A percentile compares a stretch with the other conserved stretches of the same genome.
These are phyloP conservation scores for Prunus mongolica DNA, from an alignment of 306 rosid species.

Conservation along the genomic window DNA sequence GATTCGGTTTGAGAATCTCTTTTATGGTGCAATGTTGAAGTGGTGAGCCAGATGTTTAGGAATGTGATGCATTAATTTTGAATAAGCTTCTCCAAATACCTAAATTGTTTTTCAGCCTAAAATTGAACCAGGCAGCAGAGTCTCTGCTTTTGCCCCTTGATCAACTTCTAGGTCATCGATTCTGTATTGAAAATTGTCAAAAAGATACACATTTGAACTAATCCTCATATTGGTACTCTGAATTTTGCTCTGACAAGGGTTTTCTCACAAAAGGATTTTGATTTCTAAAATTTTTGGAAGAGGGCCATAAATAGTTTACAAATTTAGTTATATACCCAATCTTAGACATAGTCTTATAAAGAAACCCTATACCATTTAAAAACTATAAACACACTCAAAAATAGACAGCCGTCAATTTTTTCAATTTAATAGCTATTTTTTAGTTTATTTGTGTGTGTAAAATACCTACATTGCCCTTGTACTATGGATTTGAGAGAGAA, in stretches of 20 bases:
- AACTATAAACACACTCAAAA: no score
- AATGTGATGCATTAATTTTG: not conserved
- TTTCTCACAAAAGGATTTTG: not conserved
- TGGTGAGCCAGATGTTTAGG: not conserved
- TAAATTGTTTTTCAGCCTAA: not conserved
- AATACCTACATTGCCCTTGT: no score
- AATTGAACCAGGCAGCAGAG: not conserved
- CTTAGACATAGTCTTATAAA: no score
- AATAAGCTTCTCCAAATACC: not conserved
- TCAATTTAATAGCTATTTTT: no score
- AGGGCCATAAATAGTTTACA: not conserved
- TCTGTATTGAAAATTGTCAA: not conserved
- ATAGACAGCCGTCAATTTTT: no score
- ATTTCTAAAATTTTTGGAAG: conserved; percentile 4
- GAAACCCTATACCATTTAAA: no score
- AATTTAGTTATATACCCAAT: no score
- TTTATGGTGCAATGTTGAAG: not conserved
- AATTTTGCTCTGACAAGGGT: not conserved
- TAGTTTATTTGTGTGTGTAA: no score
- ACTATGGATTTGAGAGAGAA: no score
- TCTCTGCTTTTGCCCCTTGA: not conserved
- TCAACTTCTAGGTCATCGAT: not conserved
- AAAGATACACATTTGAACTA: not conserved
- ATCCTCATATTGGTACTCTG: not conserved
- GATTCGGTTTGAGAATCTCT: not conserved